Conservation (phyloP, 2,329 filamentous ascomycete species). For the Trichophyton equinum region DNA sequence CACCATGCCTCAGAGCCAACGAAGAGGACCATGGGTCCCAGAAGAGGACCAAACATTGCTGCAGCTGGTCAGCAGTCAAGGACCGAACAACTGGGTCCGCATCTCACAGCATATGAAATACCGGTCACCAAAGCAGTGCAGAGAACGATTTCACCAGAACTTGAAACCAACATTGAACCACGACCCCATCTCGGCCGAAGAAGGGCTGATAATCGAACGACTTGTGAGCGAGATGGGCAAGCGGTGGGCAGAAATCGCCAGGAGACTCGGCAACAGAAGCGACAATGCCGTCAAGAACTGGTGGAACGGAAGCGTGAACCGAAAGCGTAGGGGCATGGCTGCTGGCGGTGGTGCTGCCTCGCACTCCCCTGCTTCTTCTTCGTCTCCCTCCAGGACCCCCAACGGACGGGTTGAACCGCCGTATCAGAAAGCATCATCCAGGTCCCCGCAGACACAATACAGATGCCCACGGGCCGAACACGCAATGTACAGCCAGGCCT, state of each 20-base stretch:
- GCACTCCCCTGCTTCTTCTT: slow-evolving; percentile 14
- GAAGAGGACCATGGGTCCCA: slow-evolving; percentile 73
- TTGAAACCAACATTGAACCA: slow-evolving; percentile 66
- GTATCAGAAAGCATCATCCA: slow-evolving; percentile 18
- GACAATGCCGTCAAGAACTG: slow-evolving; percentile 97
- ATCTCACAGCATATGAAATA: slow-evolving; percentile 65
- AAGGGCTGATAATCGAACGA: slow-evolving; percentile 60
- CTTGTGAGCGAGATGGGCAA: slow-evolving; percentile 69
- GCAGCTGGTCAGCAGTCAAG: slow-evolving; percentile 56
- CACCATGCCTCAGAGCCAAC: slow-evolving; percentile 41
- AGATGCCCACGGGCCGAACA: not conserved
- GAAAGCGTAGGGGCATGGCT: slow-evolving; percentile 41
- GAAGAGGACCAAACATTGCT: slow-evolving; percentile 61
- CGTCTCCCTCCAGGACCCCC: slow-evolving; percentile 21
- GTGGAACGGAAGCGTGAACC: slow-evolving; percentile 92
- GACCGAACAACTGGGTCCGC: slow-evolving; percentile 77
- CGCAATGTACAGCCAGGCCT: not conserved
- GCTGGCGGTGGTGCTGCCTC: slow-evolving; percentile 10
- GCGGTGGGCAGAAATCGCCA: slow-evolving; percentile 86
- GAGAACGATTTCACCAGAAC: slow-evolving; percentile 89
- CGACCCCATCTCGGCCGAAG: slow-evolving; percentile 57
- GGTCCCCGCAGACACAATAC: not conserved
- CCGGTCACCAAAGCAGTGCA: slow-evolving; percentile 84
- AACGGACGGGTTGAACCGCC: slow-evolving; percentile 29
- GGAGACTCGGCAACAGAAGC: slow-evolving; percentile 67